A percentile compares a stretch with the other conserved stretches of the same genome.
Evolutionary conservation across 441 rosid genomes (phyloP).

Genomic region (Gossypium aridum): DNA sequence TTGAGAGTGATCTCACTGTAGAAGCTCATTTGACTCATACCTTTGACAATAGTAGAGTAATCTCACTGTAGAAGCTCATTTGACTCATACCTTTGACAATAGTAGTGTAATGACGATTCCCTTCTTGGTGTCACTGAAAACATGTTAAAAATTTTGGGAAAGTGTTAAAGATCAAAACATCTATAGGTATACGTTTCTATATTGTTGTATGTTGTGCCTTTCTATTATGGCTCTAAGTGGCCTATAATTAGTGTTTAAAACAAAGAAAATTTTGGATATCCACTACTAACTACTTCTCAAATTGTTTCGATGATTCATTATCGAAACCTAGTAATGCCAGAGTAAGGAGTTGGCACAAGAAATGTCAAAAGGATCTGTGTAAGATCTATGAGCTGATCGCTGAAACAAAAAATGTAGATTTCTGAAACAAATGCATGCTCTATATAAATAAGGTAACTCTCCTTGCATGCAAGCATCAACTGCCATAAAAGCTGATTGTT

Average conservation of each 20-base stretch:
- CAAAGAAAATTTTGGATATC: neutral
- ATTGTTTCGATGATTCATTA: neutral
- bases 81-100: conserved; percentile 68
- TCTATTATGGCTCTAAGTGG: neutral
- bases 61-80: too few relatives aligned
- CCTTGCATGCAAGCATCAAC: neutral
- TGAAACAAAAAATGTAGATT: neutral
- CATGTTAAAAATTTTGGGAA: conserved; percentile 92
- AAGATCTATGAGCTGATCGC: neutral
- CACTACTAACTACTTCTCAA: neutral
- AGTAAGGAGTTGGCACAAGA: neutral
- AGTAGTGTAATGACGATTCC: conserved; percentile 32
- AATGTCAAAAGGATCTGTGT: too few relatives aligned
- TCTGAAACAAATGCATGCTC: neutral
- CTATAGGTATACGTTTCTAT: neutral
- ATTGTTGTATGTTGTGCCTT: neutral
- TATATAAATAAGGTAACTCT: neutral
- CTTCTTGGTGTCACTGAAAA: conserved; percentile 81
- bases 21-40: conserved; percentile 85
- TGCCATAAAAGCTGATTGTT: neutral
- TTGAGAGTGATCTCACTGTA: conserved; percentile 90
- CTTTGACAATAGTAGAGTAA: too few relatives aligned
- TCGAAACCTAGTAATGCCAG: neutral
- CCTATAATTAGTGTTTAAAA: neutral
- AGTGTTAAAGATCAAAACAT: conserved; percentile 51